These are phyloP conservation scores for Seiridium unicorne DNA, from an alignment of 2,329 filamentous ascomycete genomes.

Conservation along the genomic window DNA sequence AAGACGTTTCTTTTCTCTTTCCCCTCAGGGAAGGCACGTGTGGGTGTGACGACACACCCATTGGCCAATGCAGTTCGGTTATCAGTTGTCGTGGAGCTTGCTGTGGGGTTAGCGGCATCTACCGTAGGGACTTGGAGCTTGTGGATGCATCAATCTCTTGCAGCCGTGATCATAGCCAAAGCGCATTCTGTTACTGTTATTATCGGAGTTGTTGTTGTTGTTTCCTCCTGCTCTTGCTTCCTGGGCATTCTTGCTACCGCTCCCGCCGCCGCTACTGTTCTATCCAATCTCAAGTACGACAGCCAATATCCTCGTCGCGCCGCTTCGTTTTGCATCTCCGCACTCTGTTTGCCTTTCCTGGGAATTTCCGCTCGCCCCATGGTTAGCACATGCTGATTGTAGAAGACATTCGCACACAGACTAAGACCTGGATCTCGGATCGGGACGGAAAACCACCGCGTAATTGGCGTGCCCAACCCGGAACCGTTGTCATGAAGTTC, in stretches of 20 bases:
- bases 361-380: neutral
- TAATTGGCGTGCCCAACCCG: conserved; percentile 37
- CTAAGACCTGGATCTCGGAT: conserved; percentile 18
- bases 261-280: too few relatives aligned
- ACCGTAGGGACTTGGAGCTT: neutral
- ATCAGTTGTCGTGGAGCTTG: neutral
- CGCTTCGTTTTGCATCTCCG: too few relatives aligned
- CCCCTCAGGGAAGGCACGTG: neutral
- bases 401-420: conserved; percentile 27
- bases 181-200: too few relatives aligned
- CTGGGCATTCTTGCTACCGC: too few relatives aligned
- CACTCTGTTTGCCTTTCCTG: neutral
- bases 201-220: too few relatives aligned
- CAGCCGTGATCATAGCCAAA: too few relatives aligned
- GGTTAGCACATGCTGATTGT: conserved; percentile 47
- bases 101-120: neutral
- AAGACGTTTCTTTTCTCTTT: neutral
- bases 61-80: conserved; percentile 1
- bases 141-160: neutral
- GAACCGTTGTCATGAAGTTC: conserved; percentile 73
- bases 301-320: neutral
- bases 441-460: conserved; percentile 10
- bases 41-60: neutral
- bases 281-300: neutral
- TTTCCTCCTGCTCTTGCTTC: too few relatives aligned